phyloP scores from a whole-genome alignment of 345 rosid genomes.

The Eucalyptus cladocalyx region DNA sequence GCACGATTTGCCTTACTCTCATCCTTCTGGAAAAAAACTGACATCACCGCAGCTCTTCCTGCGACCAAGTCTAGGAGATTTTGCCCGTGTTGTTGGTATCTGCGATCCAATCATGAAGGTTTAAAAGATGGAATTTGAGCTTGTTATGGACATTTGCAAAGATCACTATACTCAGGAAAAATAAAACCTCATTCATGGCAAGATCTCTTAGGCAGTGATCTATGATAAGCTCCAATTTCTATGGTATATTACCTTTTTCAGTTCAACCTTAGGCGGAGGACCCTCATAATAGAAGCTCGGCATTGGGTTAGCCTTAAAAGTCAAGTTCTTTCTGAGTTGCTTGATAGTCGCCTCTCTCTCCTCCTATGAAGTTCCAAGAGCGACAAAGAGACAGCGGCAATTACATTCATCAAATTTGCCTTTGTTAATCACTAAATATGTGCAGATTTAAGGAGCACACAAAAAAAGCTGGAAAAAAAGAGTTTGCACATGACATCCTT shows the following conservation, averaged over 20 bases:
- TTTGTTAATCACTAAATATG: background rate
- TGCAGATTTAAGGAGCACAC: background rate
- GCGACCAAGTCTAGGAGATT: slow-evolving; percentile 65
- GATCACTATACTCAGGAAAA: background rate
- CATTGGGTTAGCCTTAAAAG: slow-evolving; percentile 76
- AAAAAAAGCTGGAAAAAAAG: background rate
- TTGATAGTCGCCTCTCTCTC: slow-evolving; percentile 79
- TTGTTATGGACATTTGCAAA: background rate
- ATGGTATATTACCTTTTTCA: slow-evolving; percentile 49
- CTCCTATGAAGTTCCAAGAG: slow-evolving; percentile 29
- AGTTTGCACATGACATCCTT: background rate
- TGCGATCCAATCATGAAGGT: background rate
- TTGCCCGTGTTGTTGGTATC: slow-evolving; percentile 85
- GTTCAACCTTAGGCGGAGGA: slow-evolving; percentile 77
- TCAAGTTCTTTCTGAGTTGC: slow-evolving; percentile 69
- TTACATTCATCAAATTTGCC: background rate
- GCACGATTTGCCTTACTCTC: background rate
- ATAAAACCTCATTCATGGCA: background rate
- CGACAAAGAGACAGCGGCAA: background rate
- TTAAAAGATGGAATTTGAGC: background rate
- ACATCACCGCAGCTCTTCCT: slow-evolving; percentile 14
- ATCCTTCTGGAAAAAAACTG: background rate
- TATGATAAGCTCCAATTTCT: background rate
- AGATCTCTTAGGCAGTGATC: background rate
- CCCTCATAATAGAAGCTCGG: slow-evolving; percentile 83